phyloP scores from a whole-genome alignment of 1,284 basidiomycete genomes.

The Phenoliferia sp. region DNA sequence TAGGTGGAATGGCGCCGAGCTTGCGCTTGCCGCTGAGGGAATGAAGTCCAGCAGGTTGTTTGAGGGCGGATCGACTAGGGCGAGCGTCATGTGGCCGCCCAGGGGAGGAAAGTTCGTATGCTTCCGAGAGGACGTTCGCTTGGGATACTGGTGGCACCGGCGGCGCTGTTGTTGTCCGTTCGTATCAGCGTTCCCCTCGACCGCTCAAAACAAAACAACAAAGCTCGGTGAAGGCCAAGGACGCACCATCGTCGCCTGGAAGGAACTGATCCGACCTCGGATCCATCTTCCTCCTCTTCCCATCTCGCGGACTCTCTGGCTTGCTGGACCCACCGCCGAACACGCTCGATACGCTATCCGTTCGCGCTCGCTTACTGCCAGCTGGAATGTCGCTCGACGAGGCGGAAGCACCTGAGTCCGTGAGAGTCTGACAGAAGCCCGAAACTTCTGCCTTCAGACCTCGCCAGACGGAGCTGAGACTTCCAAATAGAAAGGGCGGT shows the following conservation, averaged over 20 bases:
- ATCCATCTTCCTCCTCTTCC: not conserved
- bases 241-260: not conserved
- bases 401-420: no score
- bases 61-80: not conserved
- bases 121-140: not conserved
- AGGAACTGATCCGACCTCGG: not conserved
- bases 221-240: no score
- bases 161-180: not conserved
- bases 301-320: not conserved
- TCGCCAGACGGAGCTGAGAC: not conserved
- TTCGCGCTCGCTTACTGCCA: not conserved
- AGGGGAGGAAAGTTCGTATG: not conserved
- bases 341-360: not conserved
- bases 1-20: not conserved
- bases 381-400: not conserved
- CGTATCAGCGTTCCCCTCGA: not conserved
- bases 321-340: not conserved
- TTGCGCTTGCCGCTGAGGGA: constrained; percentile 2
- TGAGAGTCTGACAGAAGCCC: not conserved
- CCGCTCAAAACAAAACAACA: not conserved
- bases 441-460: not conserved
- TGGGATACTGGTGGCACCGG: not conserved
- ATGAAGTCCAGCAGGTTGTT: not conserved
- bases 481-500: not conserved
- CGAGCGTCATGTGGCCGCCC: not conserved